Evolutionary conservation across 176 grass and related monocot genomes (phyloP).

Genomic region (Triticum timopheevii): DNA sequence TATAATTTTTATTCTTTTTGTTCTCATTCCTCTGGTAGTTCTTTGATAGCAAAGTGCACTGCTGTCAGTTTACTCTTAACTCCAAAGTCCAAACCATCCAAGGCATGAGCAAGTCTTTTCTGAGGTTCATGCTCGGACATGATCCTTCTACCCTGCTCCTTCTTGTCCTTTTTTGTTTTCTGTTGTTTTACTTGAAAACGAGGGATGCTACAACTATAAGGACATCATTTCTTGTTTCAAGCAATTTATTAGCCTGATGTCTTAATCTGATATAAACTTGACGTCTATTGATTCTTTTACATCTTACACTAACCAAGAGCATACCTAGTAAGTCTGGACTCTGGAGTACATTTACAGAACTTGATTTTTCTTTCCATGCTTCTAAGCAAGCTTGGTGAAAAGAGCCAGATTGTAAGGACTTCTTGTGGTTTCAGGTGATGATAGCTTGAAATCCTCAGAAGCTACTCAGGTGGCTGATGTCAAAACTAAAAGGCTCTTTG

Average conservation of each 20-base stretch:
- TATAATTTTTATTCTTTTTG: background rate
- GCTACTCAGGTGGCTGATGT: slow-evolving; percentile 36
- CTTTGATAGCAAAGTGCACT: background rate
- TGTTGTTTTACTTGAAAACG: background rate
- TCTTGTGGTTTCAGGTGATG: slow-evolving; percentile 44
- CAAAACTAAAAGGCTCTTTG: slow-evolving; percentile 93
- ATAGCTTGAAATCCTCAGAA: slow-evolving; percentile 49
- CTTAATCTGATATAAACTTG: background rate
- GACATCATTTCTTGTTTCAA: background rate
- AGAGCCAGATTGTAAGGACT: background rate
- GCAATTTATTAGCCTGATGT: background rate
- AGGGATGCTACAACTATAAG: background rate
- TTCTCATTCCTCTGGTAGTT: background rate
- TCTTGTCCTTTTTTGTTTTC: background rate
- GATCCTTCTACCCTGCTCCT: background rate
- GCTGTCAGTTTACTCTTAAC: background rate
- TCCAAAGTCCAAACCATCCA: background rate
- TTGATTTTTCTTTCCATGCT: slow-evolving; percentile 1
- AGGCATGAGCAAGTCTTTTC: background rate
- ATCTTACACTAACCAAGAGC: background rate
- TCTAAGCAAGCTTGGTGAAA: background rate
- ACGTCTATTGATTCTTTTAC: background rate
- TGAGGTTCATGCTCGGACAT: background rate
- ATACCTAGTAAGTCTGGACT: background rate
- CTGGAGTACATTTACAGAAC: background rate